A percentile compares a stretch with the other conserved stretches of the same genome.
phyloP scores from a whole-genome alignment of 1,139 yeast species.

The Petasospora rhodanensis region DNA sequence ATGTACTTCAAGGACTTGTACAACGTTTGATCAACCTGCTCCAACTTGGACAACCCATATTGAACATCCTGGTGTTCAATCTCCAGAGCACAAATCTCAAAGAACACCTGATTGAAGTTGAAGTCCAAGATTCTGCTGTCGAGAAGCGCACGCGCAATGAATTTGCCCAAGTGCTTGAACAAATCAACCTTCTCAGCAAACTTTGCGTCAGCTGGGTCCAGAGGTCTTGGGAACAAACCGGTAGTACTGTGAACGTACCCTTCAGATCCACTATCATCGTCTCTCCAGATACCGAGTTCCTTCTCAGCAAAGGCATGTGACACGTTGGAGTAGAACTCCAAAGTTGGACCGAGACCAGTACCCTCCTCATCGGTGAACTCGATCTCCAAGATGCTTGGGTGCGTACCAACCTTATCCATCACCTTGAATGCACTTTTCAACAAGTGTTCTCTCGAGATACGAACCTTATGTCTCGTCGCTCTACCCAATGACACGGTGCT shows the following conservation, averaged over 20 bases:
- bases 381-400: constrained; percentile 79
- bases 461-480: constrained; percentile 73
- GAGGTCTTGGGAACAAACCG: constrained; percentile 76
- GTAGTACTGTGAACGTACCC: constrained; percentile 39
- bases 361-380: constrained; percentile 94
- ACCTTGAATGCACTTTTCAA: constrained; percentile 80
- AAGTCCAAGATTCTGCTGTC: constrained; percentile 87
- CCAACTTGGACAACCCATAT: constrained; percentile 36
- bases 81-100: constrained; percentile 38
- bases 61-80: constrained; percentile 25
- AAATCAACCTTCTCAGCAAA: constrained; percentile 46
- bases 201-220: constrained; percentile 33
- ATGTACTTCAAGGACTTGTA: constrained; percentile 58
- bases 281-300: constrained; percentile 68
- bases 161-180: constrained; percentile 71
- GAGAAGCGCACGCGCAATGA: constrained; percentile 79
- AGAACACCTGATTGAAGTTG: constrained; percentile 67
- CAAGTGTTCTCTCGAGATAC: constrained; percentile 67
- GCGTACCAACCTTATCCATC: constrained; percentile 68
- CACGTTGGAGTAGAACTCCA: constrained; percentile 83
- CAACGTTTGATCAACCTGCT: constrained; percentile 54
- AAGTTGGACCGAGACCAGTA: constrained; percentile 92
- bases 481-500: constrained; percentile 55
- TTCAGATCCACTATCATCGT: constrained; percentile 32
- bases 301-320: constrained; percentile 67